Evolutionary conservation across 768 basidiomycete species (phyloP).

Genomic region (Amanita muscaria): DNA sequence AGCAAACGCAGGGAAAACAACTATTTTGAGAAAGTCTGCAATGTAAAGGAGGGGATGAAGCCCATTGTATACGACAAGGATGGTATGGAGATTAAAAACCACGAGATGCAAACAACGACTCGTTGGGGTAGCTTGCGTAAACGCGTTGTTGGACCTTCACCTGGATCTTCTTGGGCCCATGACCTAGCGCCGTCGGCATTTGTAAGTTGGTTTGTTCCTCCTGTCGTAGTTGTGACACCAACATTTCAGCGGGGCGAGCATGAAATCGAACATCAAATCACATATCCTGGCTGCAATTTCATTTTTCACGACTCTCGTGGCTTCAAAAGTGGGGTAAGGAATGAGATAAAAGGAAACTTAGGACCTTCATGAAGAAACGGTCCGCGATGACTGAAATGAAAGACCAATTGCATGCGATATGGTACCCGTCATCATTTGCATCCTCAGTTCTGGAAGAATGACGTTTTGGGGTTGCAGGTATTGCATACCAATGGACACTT

Average conservation of each 20-base stretch:
- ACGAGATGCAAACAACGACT: background rate
- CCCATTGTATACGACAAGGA: slow-evolving; percentile 18
- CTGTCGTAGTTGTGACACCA: slow-evolving; percentile 1
- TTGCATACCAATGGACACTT: slow-evolving; percentile 24
- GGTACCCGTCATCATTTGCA: slow-evolving; percentile 15
- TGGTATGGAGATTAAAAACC: slow-evolving; percentile 6
- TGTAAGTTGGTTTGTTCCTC: slow-evolving; percentile 13
- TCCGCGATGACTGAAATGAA: slow-evolving; percentile 12
- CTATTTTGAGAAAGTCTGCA: slow-evolving; percentile 28
- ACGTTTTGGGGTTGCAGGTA: slow-evolving; percentile 24
- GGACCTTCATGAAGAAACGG: slow-evolving; percentile 22
- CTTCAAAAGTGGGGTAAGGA: slow-evolving; percentile 26
- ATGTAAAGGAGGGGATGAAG: slow-evolving; percentile 19
- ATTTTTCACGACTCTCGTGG: slow-evolving; percentile 36
- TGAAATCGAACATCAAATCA: slow-evolving; percentile 22
- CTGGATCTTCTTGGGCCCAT: background rate
- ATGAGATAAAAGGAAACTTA: slow-evolving; percentile 22
- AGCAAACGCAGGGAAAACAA: slow-evolving; percentile 34
- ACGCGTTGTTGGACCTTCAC: too few relatives aligned
- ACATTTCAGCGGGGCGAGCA: slow-evolving; percentile 24
- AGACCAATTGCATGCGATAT: slow-evolving; percentile 30
- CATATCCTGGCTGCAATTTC: slow-evolving; percentile 24
- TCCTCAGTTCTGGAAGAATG: too few relatives aligned
- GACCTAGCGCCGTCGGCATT: background rate
- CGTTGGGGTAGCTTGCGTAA: background rate